Conservation (phyloP, 192 early-diverging fungal species). For the Backusella mclennaniae region DNA sequence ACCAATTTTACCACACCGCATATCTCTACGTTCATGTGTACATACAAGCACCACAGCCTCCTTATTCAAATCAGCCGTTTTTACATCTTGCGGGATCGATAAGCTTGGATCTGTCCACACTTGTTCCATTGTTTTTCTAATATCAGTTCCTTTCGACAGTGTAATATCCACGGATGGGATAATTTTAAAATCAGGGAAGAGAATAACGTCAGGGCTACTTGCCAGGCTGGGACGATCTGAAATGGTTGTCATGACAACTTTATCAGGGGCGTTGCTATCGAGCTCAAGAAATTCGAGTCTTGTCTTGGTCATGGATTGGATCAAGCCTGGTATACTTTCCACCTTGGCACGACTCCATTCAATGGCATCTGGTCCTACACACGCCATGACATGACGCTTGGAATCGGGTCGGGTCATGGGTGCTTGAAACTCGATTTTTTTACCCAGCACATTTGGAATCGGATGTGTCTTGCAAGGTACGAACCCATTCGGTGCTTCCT, state of each 20-base stretch:
- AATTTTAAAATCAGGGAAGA: slow-evolving; percentile 33
- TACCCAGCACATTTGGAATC: slow-evolving; percentile 30
- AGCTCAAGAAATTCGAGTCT: neutral
- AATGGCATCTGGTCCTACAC: slow-evolving; percentile 26
- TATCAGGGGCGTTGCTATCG: neutral
- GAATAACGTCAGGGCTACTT: slow-evolving; percentile 20
- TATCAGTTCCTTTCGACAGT: neutral
- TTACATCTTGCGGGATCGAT: neutral
- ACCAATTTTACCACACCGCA: slow-evolving; percentile 62
- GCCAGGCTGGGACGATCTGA: neutral
- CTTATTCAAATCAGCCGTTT: neutral
- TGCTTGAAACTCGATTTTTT: slow-evolving; percentile 27
- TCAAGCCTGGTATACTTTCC: slow-evolving; percentile 18
- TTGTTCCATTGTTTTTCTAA: slow-evolving; percentile 6
- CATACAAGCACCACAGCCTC: slow-evolving; percentile 55
- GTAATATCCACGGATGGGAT: slow-evolving; percentile 13
- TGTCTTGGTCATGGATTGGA: neutral
- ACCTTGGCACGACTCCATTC: slow-evolving; percentile 40
- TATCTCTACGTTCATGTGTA: slow-evolving; percentile 61
- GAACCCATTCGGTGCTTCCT: slow-evolving; percentile 21
- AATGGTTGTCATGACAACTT: slow-evolving; percentile 6
- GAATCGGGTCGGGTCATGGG: slow-evolving; percentile 16
- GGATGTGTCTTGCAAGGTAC: slow-evolving; percentile 32
- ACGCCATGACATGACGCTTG: slow-evolving; percentile 33
- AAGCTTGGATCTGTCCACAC: slow-evolving; percentile 6